Conservation (phyloP, 805 yeast species). For the Grigorovia transvaalensis region DNA sequence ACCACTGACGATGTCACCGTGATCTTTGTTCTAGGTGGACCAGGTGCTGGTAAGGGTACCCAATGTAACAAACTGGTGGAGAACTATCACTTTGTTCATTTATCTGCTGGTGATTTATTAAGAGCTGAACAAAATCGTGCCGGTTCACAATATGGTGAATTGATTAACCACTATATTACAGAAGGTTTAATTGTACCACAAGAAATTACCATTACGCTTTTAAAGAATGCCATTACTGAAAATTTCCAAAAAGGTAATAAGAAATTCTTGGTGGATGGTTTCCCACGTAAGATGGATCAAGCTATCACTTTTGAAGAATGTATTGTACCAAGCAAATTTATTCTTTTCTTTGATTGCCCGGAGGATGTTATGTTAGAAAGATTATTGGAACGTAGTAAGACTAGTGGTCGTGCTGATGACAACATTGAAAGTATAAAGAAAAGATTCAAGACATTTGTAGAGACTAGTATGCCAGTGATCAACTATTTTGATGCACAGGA, state of each 20-base stretch:
- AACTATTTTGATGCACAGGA: constrained; percentile 64
- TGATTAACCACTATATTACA: constrained; percentile 73
- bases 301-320: constrained; percentile 83
- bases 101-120: constrained; percentile 92
- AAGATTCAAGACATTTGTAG: constrained; percentile 76
- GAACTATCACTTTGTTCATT: constrained; percentile 73
- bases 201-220: constrained; percentile 71
- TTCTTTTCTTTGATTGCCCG: constrained; percentile 73
- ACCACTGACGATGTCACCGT: constrained; percentile 61
- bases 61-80: constrained; percentile 81
- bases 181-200: constrained; percentile 94
- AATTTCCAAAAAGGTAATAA: constrained; percentile 32
- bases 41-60: constrained; percentile 97
- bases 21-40: constrained; percentile 90
- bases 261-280: constrained; percentile 83
- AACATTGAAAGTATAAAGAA: constrained; percentile 83
- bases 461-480: constrained; percentile 90
- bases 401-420: constrained; percentile 90
- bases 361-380: constrained; percentile 76
- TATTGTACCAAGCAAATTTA: constrained; percentile 59
- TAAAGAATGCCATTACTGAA: constrained; percentile 67
- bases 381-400: constrained; percentile 82
- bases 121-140: constrained; percentile 83
- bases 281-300: constrained; percentile 98
- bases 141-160: constrained; percentile 74